Evolutionary conservation across 2,329 filamentous ascomycete species (phyloP).

Genomic region (Exophiala viscosa): DNA sequence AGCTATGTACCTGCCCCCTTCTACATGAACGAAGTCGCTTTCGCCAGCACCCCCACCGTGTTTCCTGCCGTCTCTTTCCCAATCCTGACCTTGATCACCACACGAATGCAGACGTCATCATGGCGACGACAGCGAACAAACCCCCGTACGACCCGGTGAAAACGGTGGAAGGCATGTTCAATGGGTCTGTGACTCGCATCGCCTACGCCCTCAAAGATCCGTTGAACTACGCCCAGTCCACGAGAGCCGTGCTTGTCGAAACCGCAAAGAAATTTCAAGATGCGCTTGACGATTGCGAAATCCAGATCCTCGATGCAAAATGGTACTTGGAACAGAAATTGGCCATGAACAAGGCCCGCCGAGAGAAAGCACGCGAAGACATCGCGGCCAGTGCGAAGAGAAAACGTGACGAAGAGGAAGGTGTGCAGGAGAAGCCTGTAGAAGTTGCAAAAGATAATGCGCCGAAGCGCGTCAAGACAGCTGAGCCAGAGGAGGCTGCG

Average conservation of each 20-base stretch:
- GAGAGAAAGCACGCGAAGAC: slow-evolving; percentile 26
- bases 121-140: slow-evolving; percentile 17
- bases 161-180: slow-evolving; percentile 28
- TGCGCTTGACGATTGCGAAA: slow-evolving; percentile 29
- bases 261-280: slow-evolving; percentile 29
- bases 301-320: slow-evolving; percentile 29
- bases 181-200: slow-evolving; percentile 28
- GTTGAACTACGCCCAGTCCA: slow-evolving; percentile 25
- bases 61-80: background rate
- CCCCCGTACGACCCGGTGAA: slow-evolving; percentile 26
- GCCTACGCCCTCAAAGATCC: slow-evolving; percentile 29
- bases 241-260: slow-evolving; percentile 26
- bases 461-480: slow-evolving; percentile 24
- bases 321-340: slow-evolving; percentile 29
- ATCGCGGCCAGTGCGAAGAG: slow-evolving; percentile 23
- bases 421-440: slow-evolving; percentile 10
- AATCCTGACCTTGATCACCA: background rate
- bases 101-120: slow-evolving; percentile 9
- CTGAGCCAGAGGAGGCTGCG: slow-evolving; percentile 15
- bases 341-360: slow-evolving; percentile 21
- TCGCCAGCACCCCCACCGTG: background rate
- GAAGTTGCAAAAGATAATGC: slow-evolving; percentile 16
- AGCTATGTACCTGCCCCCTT: background rate
- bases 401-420: slow-evolving; percentile 23
- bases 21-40: background rate